phyloP scores from a whole-genome alignment of 106 monocot genomes.

The Acorus gramineus region DNA sequence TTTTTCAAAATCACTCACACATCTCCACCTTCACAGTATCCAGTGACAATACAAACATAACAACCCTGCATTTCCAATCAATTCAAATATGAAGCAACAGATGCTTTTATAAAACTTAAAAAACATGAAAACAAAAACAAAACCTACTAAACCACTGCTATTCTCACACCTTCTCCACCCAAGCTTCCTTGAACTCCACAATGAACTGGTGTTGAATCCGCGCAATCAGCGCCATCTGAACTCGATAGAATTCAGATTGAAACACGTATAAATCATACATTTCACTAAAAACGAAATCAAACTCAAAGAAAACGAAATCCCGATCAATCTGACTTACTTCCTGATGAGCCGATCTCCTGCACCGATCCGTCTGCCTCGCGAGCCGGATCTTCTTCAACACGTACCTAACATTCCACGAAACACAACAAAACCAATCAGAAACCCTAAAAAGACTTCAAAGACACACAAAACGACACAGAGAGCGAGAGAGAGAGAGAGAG shows the following conservation, averaged over 20 bases:
- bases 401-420: constrained; percentile 44
- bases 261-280: neutral
- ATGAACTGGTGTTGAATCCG: constrained; percentile 89
- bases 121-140: neutral
- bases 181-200: constrained; percentile 98
- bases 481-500: neutral
- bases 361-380: constrained; percentile 91
- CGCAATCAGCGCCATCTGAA: constrained; percentile 94
- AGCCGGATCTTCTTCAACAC: constrained; percentile 97
- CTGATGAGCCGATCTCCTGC: constrained; percentile 91
- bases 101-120: too few relatives aligned
- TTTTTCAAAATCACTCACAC: constrained; percentile 46
- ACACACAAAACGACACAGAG: neutral
- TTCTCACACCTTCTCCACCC: constrained; percentile 86
- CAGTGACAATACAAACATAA: constrained; percentile 96
- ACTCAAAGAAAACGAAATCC: too few relatives aligned
- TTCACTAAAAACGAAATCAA: neutral
- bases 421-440: neutral
- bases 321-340: constrained; percentile 39
- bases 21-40: constrained; percentile 98
- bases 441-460: neutral
- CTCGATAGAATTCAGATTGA: neutral
- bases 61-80: constrained; percentile 54
- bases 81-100: neutral
- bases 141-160: neutral